Conservation (phyloP, 148 eudicot species). For the Spergularia bocconei region DNA sequence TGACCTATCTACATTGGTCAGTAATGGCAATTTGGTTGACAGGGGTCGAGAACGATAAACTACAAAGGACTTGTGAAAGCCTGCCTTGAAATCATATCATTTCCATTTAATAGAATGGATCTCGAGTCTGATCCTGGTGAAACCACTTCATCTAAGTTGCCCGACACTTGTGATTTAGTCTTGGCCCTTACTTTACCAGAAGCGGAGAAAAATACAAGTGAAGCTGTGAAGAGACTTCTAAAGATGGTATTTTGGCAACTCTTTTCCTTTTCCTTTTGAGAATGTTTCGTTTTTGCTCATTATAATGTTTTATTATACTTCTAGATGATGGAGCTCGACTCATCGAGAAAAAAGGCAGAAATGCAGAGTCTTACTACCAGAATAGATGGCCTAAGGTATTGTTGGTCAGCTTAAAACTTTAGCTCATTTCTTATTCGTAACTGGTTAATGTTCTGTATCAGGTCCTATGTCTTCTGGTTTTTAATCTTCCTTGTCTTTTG, state of each 20-base stretch:
- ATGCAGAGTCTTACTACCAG: conserved; percentile 57
- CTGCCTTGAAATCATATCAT: conserved; percentile 46
- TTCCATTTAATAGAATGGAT: conserved; percentile 25
- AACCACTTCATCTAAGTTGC: conserved; percentile 21
- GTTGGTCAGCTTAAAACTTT: background rate
- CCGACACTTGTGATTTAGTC: conserved; percentile 32
- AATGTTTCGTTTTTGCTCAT: conserved; percentile 1
- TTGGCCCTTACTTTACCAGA: conserved; percentile 62
- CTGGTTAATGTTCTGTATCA: background rate
- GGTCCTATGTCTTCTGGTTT: background rate
- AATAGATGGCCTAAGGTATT: conserved; percentile 82
- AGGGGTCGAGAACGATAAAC: conserved; percentile 76
- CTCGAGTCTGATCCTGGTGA: conserved; percentile 27
- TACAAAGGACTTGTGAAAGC: conserved; percentile 71
- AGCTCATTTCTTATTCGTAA: background rate
- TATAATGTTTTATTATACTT: conserved; percentile 19
- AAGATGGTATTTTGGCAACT: conserved; percentile 50
- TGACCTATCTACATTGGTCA: background rate
- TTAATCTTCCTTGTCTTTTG: background rate
- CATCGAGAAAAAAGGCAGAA: conserved; percentile 66
- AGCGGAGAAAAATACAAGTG: conserved; percentile 40
- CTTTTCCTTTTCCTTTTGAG: background rate
- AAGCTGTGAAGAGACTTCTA: conserved; percentile 54
- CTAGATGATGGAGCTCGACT: conserved; percentile 77
- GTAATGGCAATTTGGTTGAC: conserved; percentile 15